phyloP scores from a whole-genome alignment of 192 early-diverging fungal genomes.

The Jimgerdemannia flammicorona region DNA sequence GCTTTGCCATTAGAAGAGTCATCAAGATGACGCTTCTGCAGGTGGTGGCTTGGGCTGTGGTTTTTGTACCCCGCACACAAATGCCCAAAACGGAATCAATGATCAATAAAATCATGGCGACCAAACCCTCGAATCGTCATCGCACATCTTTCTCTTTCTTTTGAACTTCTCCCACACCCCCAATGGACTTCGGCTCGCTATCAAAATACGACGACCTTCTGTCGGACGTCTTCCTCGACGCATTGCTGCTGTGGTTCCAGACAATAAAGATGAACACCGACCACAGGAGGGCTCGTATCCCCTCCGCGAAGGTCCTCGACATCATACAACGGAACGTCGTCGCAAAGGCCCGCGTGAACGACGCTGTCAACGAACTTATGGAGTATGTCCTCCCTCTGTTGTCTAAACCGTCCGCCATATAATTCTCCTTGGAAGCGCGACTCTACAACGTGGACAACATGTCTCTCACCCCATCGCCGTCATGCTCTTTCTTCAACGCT shows the following conservation, averaged over 20 bases:
- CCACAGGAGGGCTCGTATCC: conserved; percentile 20
- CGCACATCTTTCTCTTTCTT: neutral
- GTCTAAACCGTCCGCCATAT: neutral
- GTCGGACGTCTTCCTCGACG: conserved; percentile 44
- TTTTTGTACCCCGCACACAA: too few relatives aligned
- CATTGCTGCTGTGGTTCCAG: conserved; percentile 43
- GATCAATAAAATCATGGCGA: too few relatives aligned
- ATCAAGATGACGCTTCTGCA: too few relatives aligned
- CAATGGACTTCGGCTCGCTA: conserved; percentile 44
- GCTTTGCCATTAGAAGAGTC: neutral
- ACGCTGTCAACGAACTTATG: conserved; percentile 39
- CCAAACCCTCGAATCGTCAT: neutral
- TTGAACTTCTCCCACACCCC: neutral
- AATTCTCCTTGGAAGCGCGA: neutral
- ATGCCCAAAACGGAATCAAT: too few relatives aligned
- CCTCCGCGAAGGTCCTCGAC: conserved; percentile 20
- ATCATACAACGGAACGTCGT: conserved; percentile 40
- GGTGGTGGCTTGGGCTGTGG: too few relatives aligned
- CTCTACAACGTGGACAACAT: neutral
- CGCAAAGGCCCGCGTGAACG: conserved; percentile 23
- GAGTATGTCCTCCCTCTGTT: conserved; percentile 23
- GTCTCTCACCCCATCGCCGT: neutral
- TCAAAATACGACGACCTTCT: conserved; percentile 49
- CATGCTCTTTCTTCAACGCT: conserved; percentile 3
- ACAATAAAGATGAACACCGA: conserved; percentile 46